phyloP scores from a whole-genome alignment of 306 rosid species.

The Morella rubra region DNA sequence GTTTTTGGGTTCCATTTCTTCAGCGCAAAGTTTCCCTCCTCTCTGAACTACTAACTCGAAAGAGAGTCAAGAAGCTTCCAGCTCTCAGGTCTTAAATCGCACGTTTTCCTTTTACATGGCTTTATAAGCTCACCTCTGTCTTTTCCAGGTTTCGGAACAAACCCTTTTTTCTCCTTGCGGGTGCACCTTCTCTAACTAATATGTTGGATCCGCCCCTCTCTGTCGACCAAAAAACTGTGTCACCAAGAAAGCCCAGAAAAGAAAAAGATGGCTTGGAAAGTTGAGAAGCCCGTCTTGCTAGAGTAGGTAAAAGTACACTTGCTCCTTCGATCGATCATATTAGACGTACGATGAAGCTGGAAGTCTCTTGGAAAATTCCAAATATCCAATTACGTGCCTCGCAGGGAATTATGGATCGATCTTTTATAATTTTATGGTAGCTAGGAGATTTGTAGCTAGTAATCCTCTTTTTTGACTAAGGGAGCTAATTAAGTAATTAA shows the following conservation, averaged over 20 bases:
- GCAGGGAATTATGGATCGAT: no score
- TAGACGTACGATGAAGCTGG: neutral
- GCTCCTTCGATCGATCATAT: neutral
- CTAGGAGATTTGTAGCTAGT: no score
- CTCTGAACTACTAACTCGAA: neutral
- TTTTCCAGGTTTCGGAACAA: conserved; percentile 25
- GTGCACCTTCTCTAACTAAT: conserved; percentile 54
- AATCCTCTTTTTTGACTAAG: no score
- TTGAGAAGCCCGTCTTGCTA: neutral
- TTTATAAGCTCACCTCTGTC: neutral
- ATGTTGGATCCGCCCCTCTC: neutral
- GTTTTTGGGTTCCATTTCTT: conserved; percentile 10
- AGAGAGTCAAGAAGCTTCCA: conserved; percentile 6
- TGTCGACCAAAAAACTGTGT: conserved; percentile 12
- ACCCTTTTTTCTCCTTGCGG: conserved; percentile 44
- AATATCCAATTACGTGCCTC: no score
- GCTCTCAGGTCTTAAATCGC: neutral
- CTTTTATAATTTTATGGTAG: no score
- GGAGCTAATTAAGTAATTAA: no score
- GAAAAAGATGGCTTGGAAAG: conserved; percentile 9
- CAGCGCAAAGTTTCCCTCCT: conserved; percentile 18
- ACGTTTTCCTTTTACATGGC: neutral
- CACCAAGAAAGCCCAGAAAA: neutral
- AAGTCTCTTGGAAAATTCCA: neutral
- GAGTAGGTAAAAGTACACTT: neutral